Base-by-base conservation (phyloP, 2,329 filamentous ascomycete species). In the Akanthomyces muscarius region DNA sequence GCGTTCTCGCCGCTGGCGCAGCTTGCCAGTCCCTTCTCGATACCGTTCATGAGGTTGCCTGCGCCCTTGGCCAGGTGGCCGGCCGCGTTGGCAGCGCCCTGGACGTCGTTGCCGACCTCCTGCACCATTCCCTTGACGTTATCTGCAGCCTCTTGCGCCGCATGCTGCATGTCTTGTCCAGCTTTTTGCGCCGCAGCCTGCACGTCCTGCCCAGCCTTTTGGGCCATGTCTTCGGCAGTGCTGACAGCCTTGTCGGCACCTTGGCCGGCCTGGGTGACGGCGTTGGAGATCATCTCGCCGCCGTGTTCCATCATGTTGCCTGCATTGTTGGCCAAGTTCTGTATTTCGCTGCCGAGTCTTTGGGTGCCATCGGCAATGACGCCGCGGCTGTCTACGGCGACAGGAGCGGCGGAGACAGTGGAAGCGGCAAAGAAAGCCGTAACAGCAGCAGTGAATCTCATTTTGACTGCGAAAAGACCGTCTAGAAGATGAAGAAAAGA, bases 61-160 rank as follows among this genome's bases (percentile, higher is more conserved):
- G 56, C 56, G 30, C 56, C 56, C 45, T 59, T 59, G 23, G 56
- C 56, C 45, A 59, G 18, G 33, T 59, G 56, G 28, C 56, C 56
- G 4, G 56, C 56, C 8, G 56, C 56, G 13, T 41, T 21, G 23
- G 23, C 45, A 33, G 21, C 30, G 56, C 42, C 42, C 45, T 41
- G 16, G n/a, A 50, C 55, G 8, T 58, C 33, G 13, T 58, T 18
- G 55, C 21, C 44, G 28, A 36, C 54, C 28, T 57, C 5, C 42
- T 57, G 28, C 3, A 25, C 54, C 54, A 57, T 33, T 1, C 23
- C 41, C 44, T 14, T 25, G 33, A 59, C 45, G 2, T 25, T 14
- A 2, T 30, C 18, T 1, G n/a, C 45, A 13, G 14, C 44, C 13
- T 48, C 8, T n/a, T 58, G 55, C n/a, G n/a, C 55, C 7, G 14